Conservation (phyloP, 441 rosid genomes). For the Hura crepitans region DNA sequence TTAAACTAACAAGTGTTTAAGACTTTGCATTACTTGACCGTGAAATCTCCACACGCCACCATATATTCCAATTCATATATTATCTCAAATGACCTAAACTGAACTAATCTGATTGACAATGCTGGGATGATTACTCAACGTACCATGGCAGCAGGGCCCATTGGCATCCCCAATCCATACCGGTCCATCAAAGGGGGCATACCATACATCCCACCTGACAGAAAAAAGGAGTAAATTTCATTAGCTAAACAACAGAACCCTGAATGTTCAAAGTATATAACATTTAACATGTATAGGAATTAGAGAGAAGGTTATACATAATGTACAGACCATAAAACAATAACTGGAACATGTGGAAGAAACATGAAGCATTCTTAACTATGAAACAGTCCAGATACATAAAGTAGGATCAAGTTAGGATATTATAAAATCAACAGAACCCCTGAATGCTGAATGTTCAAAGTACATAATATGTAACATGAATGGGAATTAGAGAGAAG, state of each 20-base stretch:
- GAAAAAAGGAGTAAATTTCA: background rate
- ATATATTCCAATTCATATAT: background rate
- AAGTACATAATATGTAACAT: too few relatives aligned
- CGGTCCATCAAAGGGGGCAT: constrained; percentile 90
- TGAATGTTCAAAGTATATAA: background rate
- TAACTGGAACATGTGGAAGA: background rate
- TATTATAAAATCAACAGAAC: background rate
- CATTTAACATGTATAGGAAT: background rate
- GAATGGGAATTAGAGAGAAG: background rate
- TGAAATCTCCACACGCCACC: background rate
- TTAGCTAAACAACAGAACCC: background rate
- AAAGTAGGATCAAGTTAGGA: background rate
- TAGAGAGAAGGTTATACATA: background rate
- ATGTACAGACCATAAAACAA: background rate
- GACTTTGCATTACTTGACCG: too few relatives aligned
- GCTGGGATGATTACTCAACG: constrained; percentile 23
- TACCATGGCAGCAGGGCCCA: constrained; percentile 86
- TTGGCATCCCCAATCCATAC: constrained; percentile 74
- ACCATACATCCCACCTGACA: constrained; percentile 76
- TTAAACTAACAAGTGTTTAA: background rate
- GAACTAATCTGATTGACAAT: background rate
- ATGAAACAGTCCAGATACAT: background rate
- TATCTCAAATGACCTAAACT: background rate
- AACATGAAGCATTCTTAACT: background rate
- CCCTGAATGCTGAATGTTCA: too few relatives aligned